Conservation (phyloP, 345 rosid genomes). For the Dipteronia sinensis region DNA sequence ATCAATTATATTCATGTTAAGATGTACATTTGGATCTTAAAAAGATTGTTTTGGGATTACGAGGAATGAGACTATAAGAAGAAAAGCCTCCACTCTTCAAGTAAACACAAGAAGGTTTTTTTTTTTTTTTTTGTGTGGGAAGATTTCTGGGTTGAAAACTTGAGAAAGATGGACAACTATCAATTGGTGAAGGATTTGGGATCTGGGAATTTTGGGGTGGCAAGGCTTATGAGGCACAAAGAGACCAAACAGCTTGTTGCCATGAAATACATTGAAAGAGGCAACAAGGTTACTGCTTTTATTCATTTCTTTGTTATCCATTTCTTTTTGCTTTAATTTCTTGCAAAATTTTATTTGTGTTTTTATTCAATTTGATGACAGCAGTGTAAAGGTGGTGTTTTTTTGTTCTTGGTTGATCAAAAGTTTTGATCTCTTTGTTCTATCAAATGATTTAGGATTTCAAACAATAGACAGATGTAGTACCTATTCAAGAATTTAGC, state of each 20-base stretch:
- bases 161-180: conserved; percentile 64
- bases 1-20: neutral
- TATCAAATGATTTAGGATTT: conserved; percentile 6
- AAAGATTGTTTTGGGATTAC: neutral
- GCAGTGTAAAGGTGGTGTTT: neutral
- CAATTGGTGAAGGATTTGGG: conserved; percentile 84
- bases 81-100: neutral
- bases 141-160: neutral
- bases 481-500: too few species aligned
- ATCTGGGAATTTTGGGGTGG: conserved; percentile 87
- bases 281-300: conserved; percentile 59
- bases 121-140: neutral
- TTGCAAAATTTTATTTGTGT: neutral
- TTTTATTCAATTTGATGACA: too few species aligned
- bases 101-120: neutral
- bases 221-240: conserved; percentile 76
- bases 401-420: neutral
- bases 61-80: neutral
- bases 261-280: conserved; percentile 91
- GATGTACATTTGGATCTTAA: neutral
- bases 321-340: too few species aligned
- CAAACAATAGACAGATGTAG: too few species aligned
- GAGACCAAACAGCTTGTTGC: conserved; percentile 89
- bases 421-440: neutral
- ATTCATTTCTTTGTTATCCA: neutral